Evolutionary conservation across 1,284 basidiomycete genomes (phyloP).

Genomic region (Pseudozyma pruni): DNA sequence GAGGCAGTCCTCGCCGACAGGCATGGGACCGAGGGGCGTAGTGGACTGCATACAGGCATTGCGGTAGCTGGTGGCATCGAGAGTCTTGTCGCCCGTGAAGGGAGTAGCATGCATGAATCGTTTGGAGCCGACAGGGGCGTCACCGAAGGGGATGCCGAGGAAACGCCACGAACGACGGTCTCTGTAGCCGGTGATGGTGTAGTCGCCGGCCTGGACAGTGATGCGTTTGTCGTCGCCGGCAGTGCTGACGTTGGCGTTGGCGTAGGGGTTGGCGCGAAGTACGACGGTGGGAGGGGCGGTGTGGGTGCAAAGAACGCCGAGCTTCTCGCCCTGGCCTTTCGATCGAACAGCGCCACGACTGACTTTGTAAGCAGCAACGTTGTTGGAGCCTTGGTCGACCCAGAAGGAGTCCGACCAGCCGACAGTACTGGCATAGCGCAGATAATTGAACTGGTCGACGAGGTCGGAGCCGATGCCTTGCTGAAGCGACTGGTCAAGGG

Average conservation of each 20-base stretch:
- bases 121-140: constrained; percentile 30
- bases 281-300: constrained; percentile 17
- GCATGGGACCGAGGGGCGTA: constrained; percentile 16
- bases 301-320: constrained; percentile 44
- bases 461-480: constrained; percentile 26
- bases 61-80: constrained; percentile 41
- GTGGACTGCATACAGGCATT: constrained; percentile 34
- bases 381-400: constrained; percentile 8
- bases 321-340: constrained; percentile 23
- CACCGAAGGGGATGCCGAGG: constrained; percentile 41
- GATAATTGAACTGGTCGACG: constrained; percentile 41
- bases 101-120: constrained; percentile 41
- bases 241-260: constrained; percentile 4
- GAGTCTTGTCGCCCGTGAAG: constrained; percentile 30
- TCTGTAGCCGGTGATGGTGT: constrained; percentile 36
- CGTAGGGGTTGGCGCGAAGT: constrained; percentile 14
- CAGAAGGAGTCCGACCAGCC: constrained; percentile 27
- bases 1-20: constrained; percentile 70
- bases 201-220: constrained; percentile 24
- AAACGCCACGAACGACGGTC: constrained; percentile 42
- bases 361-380: constrained; percentile 28
- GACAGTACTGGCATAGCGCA: constrained; percentile 25
- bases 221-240: constrained; percentile 19
- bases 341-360: constrained; percentile 14
- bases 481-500: constrained; percentile 24